Base-by-base conservation (phyloP, 1,139 yeast species). In the Saccharomyces hybrid region DNA sequence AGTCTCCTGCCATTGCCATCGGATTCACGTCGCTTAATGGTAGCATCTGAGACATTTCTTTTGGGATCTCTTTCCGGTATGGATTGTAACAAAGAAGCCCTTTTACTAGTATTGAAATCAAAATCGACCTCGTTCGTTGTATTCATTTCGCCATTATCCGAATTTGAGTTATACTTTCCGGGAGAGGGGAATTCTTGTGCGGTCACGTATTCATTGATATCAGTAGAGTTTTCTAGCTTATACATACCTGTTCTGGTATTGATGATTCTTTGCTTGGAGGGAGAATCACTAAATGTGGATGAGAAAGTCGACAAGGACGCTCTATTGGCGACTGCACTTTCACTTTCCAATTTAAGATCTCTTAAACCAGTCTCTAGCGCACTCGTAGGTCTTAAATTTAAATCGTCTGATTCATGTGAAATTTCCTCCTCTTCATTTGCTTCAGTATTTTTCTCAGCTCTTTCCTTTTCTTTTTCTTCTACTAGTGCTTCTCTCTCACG, bases 201-300 rank as follows among this genome's bases (percentile, higher is more conserved):
- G 2, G 65, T 62, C 1, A 61, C 66, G 47, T 58, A 64, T 13
- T 54, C 62, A 25, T 56, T 55, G 14, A 61, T 61, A 48, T 64
- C 63, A 7, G 65, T 62, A 8, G 56, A 53, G 29, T 61, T 60
- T 42, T 59, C 67, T 16, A 64, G 55, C 47, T 59, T 57, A 47
- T 63, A 64, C 50, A 64, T 47, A 8, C 62, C 63, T 6, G 56
- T 51, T 16, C 47, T 31, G 25, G 54, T 51, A 11, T 52, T 47
- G 5, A 44, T 28, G 4, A 47, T 46, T 3, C 44, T 48, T 2
- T 42, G 48, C 51, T 63, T 64, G 8, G 53, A 52, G 4, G 67
- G 66, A 4, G 67, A 62, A 27, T 59, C 61, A 50, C 67, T 64
- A 13, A 64, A 54, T 1, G 64, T 55, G 6, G 68, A 64, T 9